Conservation (phyloP, 148 eudicot genomes). For the Rhododendron kiyosumense region DNA sequence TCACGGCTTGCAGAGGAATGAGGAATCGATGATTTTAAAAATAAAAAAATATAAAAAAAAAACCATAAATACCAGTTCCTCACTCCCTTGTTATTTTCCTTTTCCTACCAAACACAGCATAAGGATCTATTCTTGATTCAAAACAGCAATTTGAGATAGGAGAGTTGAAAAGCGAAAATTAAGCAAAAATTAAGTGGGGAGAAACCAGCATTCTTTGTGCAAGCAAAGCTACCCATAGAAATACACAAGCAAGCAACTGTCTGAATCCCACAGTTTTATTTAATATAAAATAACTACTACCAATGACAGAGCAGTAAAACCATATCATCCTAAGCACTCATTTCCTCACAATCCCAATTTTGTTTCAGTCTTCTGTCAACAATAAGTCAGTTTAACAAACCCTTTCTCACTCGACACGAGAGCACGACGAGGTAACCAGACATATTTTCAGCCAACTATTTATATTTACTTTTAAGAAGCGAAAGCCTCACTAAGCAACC, state of each 20-base stretch:
- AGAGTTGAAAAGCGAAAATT: not conserved
- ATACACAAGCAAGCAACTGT: conserved; percentile 8
- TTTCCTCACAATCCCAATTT: conserved; percentile 1
- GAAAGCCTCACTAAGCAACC: conserved; percentile 1
- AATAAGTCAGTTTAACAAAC: conserved; percentile 18
- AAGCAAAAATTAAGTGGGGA: not conserved
- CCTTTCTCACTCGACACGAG: not conserved
- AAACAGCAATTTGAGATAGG: not conserved
- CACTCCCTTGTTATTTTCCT: not conserved
- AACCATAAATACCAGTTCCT: not conserved
- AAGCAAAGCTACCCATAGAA: conserved; percentile 11
- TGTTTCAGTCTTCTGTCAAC: conserved; percentile 16
- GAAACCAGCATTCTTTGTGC: not conserved
- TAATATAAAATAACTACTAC: not conserved
- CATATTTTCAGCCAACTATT: conserved; percentile 1
- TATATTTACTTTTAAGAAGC: conserved; percentile 17
- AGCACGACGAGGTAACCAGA: not conserved
- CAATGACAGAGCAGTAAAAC: not conserved
- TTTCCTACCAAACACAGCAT: not conserved
- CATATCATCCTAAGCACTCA: conserved; percentile 10
- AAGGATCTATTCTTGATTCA: not conserved
- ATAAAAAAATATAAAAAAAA: not conserved
- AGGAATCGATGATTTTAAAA: not conserved
- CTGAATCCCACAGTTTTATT: conserved; percentile 9
- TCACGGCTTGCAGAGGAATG: not conserved